Evolutionary conservation across 208 protist species (phyloP).

Genomic region (Angomonas ambiguus): DNA sequence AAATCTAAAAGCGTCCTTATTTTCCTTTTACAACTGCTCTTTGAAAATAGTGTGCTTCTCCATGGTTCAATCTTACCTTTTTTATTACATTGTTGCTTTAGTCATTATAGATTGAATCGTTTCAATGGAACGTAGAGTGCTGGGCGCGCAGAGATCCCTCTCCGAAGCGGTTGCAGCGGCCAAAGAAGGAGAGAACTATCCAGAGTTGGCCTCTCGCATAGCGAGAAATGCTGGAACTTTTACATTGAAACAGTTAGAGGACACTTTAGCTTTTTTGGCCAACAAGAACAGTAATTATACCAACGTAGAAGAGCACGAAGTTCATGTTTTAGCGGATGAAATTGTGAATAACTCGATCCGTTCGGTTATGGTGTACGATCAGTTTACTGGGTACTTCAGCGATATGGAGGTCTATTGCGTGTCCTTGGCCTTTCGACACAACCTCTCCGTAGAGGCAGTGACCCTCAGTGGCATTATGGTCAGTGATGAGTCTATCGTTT

Average conservation of each 20-base stretch:
- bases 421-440: conserved; percentile 78
- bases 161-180: conserved; percentile 40
- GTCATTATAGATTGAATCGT: background rate
- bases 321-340: conserved; percentile 64
- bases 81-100: conserved; percentile 8
- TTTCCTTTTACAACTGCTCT: conserved; percentile 7
- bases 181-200: conserved; percentile 10
- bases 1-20: background rate
- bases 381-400: conserved; percentile 61
- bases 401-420: conserved; percentile 78
- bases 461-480: conserved; percentile 81
- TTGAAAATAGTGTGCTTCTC: background rate
- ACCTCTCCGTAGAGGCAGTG: conserved; percentile 77
- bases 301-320: conserved; percentile 59
- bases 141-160: conserved; percentile 62
- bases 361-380: conserved; percentile 74
- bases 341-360: conserved; percentile 84
- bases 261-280: conserved; percentile 55
- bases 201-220: conserved; percentile 24
- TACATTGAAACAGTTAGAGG: conserved; percentile 52
- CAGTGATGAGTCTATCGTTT: conserved; percentile 72
- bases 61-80: background rate
- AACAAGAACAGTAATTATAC: conserved; percentile 83
- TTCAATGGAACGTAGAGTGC: conserved; percentile 34
- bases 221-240: conserved; percentile 35